phyloP scores from a whole-genome alignment of 2,329 filamentous ascomycete species.

The Aspergillus sp. region DNA sequence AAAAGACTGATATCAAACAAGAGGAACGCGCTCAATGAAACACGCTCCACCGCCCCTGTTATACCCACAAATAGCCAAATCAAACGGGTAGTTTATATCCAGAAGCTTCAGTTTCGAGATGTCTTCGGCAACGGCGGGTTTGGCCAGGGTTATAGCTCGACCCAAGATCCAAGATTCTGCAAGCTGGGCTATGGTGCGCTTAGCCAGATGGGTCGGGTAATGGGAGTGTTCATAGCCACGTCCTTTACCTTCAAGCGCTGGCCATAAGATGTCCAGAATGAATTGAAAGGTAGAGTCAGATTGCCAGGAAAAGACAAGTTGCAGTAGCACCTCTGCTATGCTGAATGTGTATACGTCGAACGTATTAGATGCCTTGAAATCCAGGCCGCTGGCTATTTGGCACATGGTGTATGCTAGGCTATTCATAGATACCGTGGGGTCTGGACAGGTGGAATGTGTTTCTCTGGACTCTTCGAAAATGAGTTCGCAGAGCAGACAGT shows the following conservation, averaged over 20 bases:
- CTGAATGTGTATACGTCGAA: constrained; percentile 16
- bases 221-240: constrained; percentile 25
- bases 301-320: constrained; percentile 5
- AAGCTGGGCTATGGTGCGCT: constrained; percentile 18
- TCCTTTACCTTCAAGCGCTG: constrained; percentile 12
- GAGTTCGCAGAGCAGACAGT: constrained; percentile 12
- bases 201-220: constrained; percentile 22
- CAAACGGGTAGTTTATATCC: constrained; percentile 8
- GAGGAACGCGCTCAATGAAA: constrained; percentile 3
- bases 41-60: background rate
- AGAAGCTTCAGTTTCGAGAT: constrained; percentile 11
- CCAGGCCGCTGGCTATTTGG: background rate
- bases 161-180: constrained; percentile 8
- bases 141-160: background rate
- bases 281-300: constrained; percentile 6
- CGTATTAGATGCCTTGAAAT: constrained; percentile 1
- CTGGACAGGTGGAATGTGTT: background rate
- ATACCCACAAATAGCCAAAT: constrained; percentile 10
- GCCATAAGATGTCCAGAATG: constrained; percentile 19
- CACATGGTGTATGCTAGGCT: background rate
- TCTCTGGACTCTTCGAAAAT: constrained; percentile 3
- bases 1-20: background rate
- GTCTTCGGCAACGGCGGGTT: constrained; percentile 12
- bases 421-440: background rate
- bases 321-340: constrained; percentile 10